Percentiles rank a stretch among this genome's conserved stretches.
Conservation (phyloP, 2,329 filamentous ascomycete species). For the Penicillium griseofulvum region DNA sequence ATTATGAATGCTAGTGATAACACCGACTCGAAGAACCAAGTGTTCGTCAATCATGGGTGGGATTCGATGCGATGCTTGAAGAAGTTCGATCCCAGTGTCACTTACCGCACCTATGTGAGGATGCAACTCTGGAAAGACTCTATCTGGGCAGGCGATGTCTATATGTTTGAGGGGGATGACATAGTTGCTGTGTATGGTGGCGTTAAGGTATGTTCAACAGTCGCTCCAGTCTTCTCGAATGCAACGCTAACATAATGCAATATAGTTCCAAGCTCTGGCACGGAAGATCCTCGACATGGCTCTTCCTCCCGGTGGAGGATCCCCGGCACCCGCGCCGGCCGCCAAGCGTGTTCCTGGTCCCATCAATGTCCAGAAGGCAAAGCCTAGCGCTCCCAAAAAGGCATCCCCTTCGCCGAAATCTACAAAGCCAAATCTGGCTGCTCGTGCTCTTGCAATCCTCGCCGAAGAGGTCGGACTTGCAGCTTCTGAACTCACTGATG, state of each 20-base stretch:
- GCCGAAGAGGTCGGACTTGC: slow-evolving; percentile 55
- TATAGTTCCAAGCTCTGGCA: slow-evolving; percentile 43
- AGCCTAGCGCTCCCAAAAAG: slow-evolving; percentile 22
- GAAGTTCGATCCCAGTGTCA: slow-evolving; percentile 50
- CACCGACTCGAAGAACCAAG: slow-evolving; percentile 57
- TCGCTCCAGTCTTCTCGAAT: background rate
- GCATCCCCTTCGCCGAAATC: slow-evolving; percentile 30
- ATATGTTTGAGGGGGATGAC: slow-evolving; percentile 59
- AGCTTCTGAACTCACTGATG: slow-evolving; percentile 58
- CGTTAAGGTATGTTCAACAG: slow-evolving; percentile 41
- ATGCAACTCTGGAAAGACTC: slow-evolving; percentile 55
- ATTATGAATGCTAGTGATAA: slow-evolving; percentile 60
- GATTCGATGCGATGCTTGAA: slow-evolving; percentile 58
- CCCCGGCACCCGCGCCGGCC: slow-evolving; percentile 22
- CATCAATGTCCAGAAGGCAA: slow-evolving; percentile 31
- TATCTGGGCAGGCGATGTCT: slow-evolving; percentile 59
- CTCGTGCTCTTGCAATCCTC: slow-evolving; percentile 40
- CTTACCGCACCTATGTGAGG: slow-evolving; percentile 60
- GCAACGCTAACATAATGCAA: slow-evolving; percentile 9
- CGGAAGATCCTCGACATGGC: slow-evolving; percentile 43
- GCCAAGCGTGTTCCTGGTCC: slow-evolving; percentile 23
- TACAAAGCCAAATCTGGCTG: slow-evolving; percentile 30
- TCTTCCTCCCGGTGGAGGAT: slow-evolving; percentile 37
- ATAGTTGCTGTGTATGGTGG: slow-evolving; percentile 53
- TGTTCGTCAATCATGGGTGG: slow-evolving; percentile 64